Evolutionary conservation across 306 rosid species (phyloP), one percentile per base, ranked within the genome.

Genomic region (Casuarina glauca): DNA sequence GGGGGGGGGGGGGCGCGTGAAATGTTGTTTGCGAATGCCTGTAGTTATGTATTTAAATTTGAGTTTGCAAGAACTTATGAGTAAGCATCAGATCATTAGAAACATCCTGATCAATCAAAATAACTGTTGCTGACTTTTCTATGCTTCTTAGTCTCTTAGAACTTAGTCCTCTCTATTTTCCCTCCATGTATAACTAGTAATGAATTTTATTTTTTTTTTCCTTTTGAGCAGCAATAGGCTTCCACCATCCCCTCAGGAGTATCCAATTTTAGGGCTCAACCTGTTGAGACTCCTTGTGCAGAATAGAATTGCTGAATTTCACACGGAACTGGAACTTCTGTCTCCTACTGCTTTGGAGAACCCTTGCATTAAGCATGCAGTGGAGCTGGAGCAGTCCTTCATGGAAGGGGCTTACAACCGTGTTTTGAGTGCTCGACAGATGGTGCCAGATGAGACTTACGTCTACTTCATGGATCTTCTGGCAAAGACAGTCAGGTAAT

Each of bases 361-460:
- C 84, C 88, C 93, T 66, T 96, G 97, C 87, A 96, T 96, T 44
- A 93, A 90, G 85, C 94, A 93, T 86, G 98, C 98, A 4, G 99
- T 93, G 82, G 98, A 96, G 90, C 83, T 96, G 87, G 99, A 96
- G 86, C 99, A 96, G 80, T 96, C 99, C 78, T 96, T 96, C 81
- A 96, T 95, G 99, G 99, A 95, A 86, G 97, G 99, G 52, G 99
- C 99, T 74, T 95, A 95, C 88, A 95, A 95, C 61, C 96, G 97
- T 35, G 99, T 95, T 45, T 86, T 95, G 89, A 88, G 88, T 86
- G 99, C 99, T 74, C 86, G 97, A 73, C 97, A 93, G 83, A 89
- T 91, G 2, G 98, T 90, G 55, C 99, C 99, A 2, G 96, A 95
- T 73, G 91, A 95, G 68, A 91, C 98, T 52, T 95, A 91, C 19